These are phyloP conservation scores for Cladorrhinum sp. DNA, from an alignment of 2,329 filamentous ascomycete genomes.

Conservation along the genomic window DNA sequence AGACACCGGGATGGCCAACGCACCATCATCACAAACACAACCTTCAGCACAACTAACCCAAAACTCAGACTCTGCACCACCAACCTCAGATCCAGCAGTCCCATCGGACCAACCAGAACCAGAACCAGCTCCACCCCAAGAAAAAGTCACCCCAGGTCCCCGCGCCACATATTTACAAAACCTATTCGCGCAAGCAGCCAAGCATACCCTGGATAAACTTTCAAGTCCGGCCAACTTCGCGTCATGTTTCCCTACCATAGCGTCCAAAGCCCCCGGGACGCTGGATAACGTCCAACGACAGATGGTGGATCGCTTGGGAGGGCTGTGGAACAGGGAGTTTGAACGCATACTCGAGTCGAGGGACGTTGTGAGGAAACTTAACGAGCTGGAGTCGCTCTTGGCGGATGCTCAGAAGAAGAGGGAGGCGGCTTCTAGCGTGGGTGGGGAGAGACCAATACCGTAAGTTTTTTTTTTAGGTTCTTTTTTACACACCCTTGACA, in stretches of 20 bases:
- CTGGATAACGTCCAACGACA: conserved; percentile 55
- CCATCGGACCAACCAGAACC: conserved; percentile 6
- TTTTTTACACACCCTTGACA: background rate
- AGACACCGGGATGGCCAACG: conserved; percentile 16
- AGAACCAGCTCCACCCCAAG: conserved; percentile 19
- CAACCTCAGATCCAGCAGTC: background rate
- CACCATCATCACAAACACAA: conserved; percentile 4
- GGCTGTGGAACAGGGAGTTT: conserved; percentile 58
- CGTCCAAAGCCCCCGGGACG: conserved; percentile 46
- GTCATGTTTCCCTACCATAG: conserved; percentile 61
- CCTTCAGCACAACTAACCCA: background rate
- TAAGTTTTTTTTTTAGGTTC: conserved; percentile 32
- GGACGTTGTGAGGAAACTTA: conserved; percentile 55
- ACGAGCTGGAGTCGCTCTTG: conserved; percentile 57
- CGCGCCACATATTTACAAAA: conserved; percentile 55
- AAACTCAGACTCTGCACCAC: background rate
- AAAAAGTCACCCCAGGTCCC: conserved; percentile 49
- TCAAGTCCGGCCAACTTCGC: conserved; percentile 55
- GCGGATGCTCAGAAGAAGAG: conserved; percentile 46
- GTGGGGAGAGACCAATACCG: conserved; percentile 41
- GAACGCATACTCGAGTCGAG: conserved; percentile 50
- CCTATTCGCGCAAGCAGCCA: conserved; percentile 51
- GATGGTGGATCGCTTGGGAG: conserved; percentile 55
- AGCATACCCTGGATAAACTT: conserved; percentile 54
- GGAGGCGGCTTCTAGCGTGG: conserved; percentile 34